These are phyloP conservation scores for Ottelia alismoides DNA, from an alignment of 106 monocot genomes.

Conservation along the genomic window DNA sequence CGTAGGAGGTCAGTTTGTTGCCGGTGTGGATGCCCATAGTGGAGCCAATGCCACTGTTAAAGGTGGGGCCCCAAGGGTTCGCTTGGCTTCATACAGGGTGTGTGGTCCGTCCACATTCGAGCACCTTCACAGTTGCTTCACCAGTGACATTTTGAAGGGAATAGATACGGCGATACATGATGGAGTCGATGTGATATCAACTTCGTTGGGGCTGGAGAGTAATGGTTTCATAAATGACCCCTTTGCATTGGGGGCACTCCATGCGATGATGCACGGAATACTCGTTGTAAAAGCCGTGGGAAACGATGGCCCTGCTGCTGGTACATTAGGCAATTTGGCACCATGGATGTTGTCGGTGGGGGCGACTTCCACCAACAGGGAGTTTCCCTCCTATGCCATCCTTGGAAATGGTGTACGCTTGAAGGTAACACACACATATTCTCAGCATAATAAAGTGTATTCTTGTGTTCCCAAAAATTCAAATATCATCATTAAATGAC, in stretches of 20 bases:
- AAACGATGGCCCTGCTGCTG: slow-evolving; percentile 22
- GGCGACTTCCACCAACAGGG: slow-evolving; percentile 43
- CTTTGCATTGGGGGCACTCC: slow-evolving; percentile 35
- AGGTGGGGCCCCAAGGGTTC: slow-evolving; percentile 39
- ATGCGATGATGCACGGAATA: slow-evolving; percentile 39
- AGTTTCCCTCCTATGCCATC: slow-evolving; percentile 19
- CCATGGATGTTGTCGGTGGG: slow-evolving; percentile 45
- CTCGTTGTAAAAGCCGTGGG: too few species aligned
- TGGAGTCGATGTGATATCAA: too few species aligned
- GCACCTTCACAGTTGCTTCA: slow-evolving; percentile 27
- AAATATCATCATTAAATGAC: too few species aligned
- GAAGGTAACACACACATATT: too few species aligned
- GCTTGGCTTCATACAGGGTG: slow-evolving; percentile 41
- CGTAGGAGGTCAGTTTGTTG: slow-evolving; percentile 35
- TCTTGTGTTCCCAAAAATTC: too few species aligned
- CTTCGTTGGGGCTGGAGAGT: slow-evolving; percentile 24
- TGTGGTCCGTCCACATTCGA: slow-evolving; percentile 27
- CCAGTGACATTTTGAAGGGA: too few species aligned
- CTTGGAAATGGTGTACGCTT: slow-evolving; percentile 35
- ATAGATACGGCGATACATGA: too few species aligned
- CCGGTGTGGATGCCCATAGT: slow-evolving; percentile 26
- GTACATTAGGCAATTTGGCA: slow-evolving; percentile 22
- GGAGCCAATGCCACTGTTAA: slow-evolving; percentile 36
- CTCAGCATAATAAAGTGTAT: too few species aligned
- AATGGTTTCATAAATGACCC: slow-evolving; percentile 12